These are phyloP conservation scores for Seiridium cupressi DNA, from an alignment of 2,329 filamentous ascomycete species.

Conservation along the genomic window DNA sequence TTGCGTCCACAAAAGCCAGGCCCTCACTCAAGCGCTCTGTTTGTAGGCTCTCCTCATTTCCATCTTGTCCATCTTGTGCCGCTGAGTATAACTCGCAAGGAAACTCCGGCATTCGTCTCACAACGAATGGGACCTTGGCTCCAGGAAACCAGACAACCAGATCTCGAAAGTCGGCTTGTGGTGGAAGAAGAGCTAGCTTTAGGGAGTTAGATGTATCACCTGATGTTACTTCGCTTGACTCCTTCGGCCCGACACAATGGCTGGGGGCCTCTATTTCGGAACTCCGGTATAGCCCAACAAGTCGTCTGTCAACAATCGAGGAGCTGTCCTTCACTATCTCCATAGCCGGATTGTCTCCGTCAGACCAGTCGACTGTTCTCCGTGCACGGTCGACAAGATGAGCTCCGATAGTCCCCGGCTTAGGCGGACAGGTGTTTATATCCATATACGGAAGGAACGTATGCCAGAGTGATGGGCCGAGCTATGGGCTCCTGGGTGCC, in stretches of 20 bases:
- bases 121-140: not conserved
- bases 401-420: not conserved
- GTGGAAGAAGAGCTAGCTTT: not conserved
- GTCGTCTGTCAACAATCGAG: not conserved
- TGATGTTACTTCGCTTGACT: not conserved
- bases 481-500: not conserved
- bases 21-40: not conserved
- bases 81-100: not conserved
- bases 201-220: not conserved
- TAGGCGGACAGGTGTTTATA: not conserved
- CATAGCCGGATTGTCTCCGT: not conserved
- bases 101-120: not conserved
- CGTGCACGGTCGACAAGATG: not conserved
- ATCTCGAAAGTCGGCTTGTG: not conserved
- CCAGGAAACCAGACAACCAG: not conserved
- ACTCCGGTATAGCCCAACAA: not conserved
- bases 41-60: not conserved
- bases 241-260: not conserved
- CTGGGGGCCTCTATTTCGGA: not conserved
- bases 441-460: not conserved
- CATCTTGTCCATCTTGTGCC: not conserved
- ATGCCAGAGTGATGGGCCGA: not conserved
- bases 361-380: not conserved
- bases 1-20: not conserved
- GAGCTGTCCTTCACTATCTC: not conserved